phyloP scores from a whole-genome alignment of 345 rosid species.

The Durio zibethinus region DNA sequence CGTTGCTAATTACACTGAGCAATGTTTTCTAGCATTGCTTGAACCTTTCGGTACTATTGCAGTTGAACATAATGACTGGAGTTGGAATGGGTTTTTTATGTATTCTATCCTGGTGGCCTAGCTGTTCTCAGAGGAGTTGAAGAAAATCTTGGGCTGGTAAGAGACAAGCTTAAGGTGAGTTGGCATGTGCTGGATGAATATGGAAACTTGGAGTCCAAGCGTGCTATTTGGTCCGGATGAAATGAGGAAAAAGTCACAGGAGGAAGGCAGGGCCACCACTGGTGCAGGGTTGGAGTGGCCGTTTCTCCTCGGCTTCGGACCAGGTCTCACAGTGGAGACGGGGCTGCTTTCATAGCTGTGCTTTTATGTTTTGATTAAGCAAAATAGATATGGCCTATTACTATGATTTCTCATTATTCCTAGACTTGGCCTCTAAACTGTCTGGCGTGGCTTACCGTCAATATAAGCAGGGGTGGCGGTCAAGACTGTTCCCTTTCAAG shows the following conservation, averaged over 20 bases:
- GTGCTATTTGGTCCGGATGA: constrained; percentile 65
- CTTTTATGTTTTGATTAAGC: not conserved
- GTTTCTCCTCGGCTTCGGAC: constrained; percentile 70
- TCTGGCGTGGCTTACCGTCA: no score
- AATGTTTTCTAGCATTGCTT: constrained; percentile 57
- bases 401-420: no score
- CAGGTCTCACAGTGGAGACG: constrained; percentile 74
- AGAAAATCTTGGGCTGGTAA: constrained; percentile 45
- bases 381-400: no score
- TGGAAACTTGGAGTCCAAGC: constrained; percentile 74
- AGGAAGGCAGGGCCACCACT: constrained; percentile 54
- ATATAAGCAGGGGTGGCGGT: no score
- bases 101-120: constrained; percentile 77
- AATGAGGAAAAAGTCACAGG: constrained; percentile 53
- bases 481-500: no score
- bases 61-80: constrained; percentile 64
- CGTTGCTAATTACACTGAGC: constrained; percentile 64
- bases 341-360: constrained; percentile 54
- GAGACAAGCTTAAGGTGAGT: constrained; percentile 55
- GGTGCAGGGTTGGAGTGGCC: constrained; percentile 91
- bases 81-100: constrained; percentile 77
- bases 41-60: constrained; percentile 17
- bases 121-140: constrained; percentile 68
- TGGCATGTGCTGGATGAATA: constrained; percentile 58
- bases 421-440: no score